These are phyloP conservation scores for Stentor coeruleus DNA, from an alignment of 73 alveolate genomes.

Conservation along the genomic window DNA sequence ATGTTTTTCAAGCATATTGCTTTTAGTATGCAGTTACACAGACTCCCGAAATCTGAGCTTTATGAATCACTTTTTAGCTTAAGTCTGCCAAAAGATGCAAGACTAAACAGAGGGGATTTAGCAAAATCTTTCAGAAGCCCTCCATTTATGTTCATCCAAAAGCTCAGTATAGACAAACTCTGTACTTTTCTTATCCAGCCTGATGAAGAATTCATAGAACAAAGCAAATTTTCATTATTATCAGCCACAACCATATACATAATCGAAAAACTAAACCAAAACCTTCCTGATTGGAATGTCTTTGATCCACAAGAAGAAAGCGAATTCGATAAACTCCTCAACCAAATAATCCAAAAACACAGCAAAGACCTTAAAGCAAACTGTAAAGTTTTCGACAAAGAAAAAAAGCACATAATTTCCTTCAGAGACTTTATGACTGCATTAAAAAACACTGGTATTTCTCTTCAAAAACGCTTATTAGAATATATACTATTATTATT, in stretches of 20 bases:
- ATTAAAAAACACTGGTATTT: background rate
- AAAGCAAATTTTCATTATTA: background rate
- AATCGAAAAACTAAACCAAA: background rate
- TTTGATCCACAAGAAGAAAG: constrained; percentile 12
- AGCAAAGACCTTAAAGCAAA: background rate
- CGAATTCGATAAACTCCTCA: constrained; percentile 8
- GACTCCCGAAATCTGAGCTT: background rate
- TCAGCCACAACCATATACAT: background rate
- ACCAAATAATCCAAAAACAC: background rate
- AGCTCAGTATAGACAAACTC: background rate
- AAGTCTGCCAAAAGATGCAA: background rate
- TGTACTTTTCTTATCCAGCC: background rate
- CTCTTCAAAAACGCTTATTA: background rate
- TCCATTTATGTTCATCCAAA: background rate
- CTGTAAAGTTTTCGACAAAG: background rate
- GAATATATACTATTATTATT: background rate
- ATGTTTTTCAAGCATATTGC: background rate
- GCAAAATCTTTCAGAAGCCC: background rate
- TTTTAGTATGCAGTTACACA: constrained; percentile 16
- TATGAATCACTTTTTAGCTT: background rate
- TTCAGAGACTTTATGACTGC: background rate
- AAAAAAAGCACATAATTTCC: background rate
- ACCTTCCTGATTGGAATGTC: background rate
- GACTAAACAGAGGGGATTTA: background rate
- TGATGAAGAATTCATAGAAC: background rate